Base-by-base conservation (phyloP, 352 stramenopile species). In the Phytophthora litchii region DNA sequence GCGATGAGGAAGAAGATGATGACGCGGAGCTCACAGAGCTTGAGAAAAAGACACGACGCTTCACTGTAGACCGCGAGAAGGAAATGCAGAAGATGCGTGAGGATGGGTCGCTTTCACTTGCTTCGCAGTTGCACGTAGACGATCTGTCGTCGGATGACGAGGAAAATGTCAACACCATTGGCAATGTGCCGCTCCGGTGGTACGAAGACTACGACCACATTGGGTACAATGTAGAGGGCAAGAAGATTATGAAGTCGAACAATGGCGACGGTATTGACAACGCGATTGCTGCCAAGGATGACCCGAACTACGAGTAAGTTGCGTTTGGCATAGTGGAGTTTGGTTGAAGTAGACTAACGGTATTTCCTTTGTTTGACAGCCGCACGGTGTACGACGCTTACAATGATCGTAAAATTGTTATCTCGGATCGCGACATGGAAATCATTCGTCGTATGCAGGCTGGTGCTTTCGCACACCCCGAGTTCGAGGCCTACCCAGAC, bases 121-220 rank as follows among this genome's bases (percentile, higher is more conserved):
- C 90, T 14, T 89, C 87, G 44, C 89, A 89, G 54, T 85, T 99
- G 67, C 96, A 99, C 78, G 92, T 98, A 9, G 97, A 99, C 67
- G 96, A 99, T 62, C 71, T 99, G 64, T 99, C 96, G 25, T 99
- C 95, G 1, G 98, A 99, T 74, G 98, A 99, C 72, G 97, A 94
- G 63, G 96, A 98, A 62, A 91, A 80, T 51, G 64, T 84, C 42
- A 99, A 99, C 81, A 98, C 96, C 20, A 99, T 99, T 59, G 97
- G 97, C 45, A 97, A 98, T 64, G 97, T 99, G 32, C 97, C 98
- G 17, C 79, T 99, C 8, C 97, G 99, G 51, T 99, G 97, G 98
- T 99, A 99, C 65, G 97, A 99, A 55, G 97, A 99, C 51, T 99
- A 99, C 70, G 96, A 99, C 72, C 97, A 99, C 80, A 98, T 99